A percentile compares a stretch with the other conserved stretches of the same genome.
Conservation (phyloP, 2,329 filamentous ascomycete genomes). For the Xylariaceae sp. region DNA sequence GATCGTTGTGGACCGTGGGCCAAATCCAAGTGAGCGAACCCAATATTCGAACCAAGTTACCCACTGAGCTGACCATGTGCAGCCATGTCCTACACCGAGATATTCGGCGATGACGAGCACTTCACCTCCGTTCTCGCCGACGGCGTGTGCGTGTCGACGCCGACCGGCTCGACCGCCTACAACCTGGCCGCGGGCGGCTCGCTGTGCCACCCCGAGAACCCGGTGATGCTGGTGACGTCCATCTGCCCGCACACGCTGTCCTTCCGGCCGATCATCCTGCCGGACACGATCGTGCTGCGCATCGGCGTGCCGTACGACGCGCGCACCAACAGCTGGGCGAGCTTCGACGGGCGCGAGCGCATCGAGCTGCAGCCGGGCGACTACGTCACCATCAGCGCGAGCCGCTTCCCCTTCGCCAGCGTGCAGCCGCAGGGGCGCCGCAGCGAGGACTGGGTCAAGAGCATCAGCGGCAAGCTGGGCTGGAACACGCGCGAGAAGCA, state of each 20-base stretch:
- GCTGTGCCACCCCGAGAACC: slow-evolving; percentile 91
- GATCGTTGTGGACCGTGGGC: slow-evolving; percentile 89
- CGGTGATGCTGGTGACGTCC: slow-evolving; percentile 87
- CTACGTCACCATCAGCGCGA: slow-evolving; percentile 78
- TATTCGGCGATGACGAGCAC: slow-evolving; percentile 92
- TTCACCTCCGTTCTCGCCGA: slow-evolving; percentile 92
- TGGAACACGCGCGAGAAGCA: slow-evolving; percentile 78
- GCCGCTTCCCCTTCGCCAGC: slow-evolving; percentile 70
- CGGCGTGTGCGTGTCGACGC: slow-evolving; percentile 87
- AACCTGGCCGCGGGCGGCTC: slow-evolving; percentile 94
- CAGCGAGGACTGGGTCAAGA: slow-evolving; percentile 76
- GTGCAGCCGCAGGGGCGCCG: slow-evolving; percentile 62
- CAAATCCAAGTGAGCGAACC: slow-evolving; percentile 70
- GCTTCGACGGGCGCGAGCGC: slow-evolving; percentile 89
- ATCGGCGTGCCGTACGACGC: slow-evolving; percentile 94
- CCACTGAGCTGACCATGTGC: slow-evolving; percentile 5
- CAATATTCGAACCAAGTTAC: not conserved
- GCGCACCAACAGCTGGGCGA: slow-evolving; percentile 87
- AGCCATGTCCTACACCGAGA: slow-evolving; percentile 87
- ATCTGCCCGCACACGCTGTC: slow-evolving; percentile 93
- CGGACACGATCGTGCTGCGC: slow-evolving; percentile 89
- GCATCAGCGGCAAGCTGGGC: slow-evolving; percentile 68
- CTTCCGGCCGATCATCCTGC: slow-evolving; percentile 92
- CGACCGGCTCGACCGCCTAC: slow-evolving; percentile 91
- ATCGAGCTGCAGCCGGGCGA: slow-evolving; percentile 71